These are phyloP conservation scores for Suillus paluster DNA, from an alignment of 768 basidiomycete species.

Conservation along the genomic window DNA sequence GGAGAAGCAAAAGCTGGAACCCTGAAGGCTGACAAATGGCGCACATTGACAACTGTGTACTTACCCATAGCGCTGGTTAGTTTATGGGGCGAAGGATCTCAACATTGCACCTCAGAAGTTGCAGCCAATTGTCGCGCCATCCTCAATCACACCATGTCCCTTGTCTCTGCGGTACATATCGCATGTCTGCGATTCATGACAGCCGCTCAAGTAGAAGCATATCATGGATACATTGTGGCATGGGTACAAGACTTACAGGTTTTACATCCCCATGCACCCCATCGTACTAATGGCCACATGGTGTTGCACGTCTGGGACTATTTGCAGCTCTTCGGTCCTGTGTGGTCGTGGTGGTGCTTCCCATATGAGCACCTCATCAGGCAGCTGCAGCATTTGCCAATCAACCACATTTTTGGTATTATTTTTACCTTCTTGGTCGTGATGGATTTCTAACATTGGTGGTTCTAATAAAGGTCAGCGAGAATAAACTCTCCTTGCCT, in stretches of 20 bases:
- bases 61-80: slow-evolving; percentile 39
- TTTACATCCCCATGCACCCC: slow-evolving; percentile 17
- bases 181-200: slow-evolving; percentile 24
- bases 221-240: slow-evolving; percentile 18
- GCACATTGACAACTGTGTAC: slow-evolving; percentile 31
- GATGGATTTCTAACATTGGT: not conserved
- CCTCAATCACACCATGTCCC: slow-evolving; percentile 33
- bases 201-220: slow-evolving; percentile 8
- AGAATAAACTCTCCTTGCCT: slow-evolving; percentile 15
- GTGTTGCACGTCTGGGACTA: slow-evolving; percentile 38
- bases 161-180: slow-evolving; percentile 32
- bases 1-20: not conserved
- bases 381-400: slow-evolving; percentile 21
- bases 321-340: slow-evolving; percentile 41
- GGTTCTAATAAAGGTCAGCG: slow-evolving; percentile 17
- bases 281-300: slow-evolving; percentile 35
- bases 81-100: slow-evolving; percentile 29
- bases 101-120: not conserved
- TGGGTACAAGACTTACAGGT: slow-evolving; percentile 24
- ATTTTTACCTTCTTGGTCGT: slow-evolving; percentile 16
- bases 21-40: slow-evolving; percentile 35
- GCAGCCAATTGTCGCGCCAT: not conserved
- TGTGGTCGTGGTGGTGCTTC: slow-evolving; percentile 37
- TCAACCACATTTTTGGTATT: slow-evolving; percentile 41
- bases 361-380: slow-evolving; percentile 31